Percentiles rank a stretch among this genome's conserved stretches.
Evolutionary conservation across 352 stramenopile species (phyloP).

Genomic region (Sclerospora graminicola): DNA sequence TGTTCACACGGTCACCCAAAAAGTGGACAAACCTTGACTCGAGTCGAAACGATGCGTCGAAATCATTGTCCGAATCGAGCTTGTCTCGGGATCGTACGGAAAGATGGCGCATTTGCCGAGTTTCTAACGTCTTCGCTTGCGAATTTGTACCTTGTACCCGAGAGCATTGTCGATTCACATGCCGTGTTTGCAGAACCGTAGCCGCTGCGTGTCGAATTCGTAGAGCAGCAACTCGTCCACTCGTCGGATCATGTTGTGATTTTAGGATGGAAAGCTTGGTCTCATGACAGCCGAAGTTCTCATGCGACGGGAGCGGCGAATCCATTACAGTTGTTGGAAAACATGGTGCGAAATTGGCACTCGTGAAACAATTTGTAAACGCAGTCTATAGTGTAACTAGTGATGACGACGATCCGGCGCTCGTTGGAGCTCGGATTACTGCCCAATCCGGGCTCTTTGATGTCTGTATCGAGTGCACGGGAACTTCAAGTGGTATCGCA

Average conservation of each 20-base stretch:
- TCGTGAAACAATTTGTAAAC: constrained; percentile 37
- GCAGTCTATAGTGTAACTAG: constrained; percentile 18
- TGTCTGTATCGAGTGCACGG: constrained; percentile 59
- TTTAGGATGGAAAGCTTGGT: constrained; percentile 84
- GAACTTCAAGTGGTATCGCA: constrained; percentile 28
- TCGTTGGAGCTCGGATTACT: constrained; percentile 12
- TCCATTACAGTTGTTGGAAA: constrained; percentile 45
- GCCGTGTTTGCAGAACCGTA: constrained; percentile 82
- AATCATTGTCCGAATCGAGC: constrained; percentile 84
- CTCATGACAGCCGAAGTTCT: constrained; percentile 81
- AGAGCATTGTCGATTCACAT: constrained; percentile 48
- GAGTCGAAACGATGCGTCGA: constrained; percentile 27
- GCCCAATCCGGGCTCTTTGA: constrained; percentile 30
- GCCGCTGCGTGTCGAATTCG: constrained; percentile 77
- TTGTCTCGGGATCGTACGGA: constrained; percentile 75
- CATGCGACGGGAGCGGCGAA: constrained; percentile 18
- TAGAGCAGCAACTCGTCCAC: constrained; percentile 70
- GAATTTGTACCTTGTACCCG: constrained; percentile 79
- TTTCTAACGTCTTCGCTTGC: constrained; percentile 67
- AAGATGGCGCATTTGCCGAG: constrained; percentile 77
- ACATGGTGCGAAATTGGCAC: constrained; percentile 42
- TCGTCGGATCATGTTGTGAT: constrained; percentile 56
- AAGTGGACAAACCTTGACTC: too few relatives aligned
- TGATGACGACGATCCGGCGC: constrained; percentile 7
- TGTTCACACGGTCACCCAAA: too few relatives aligned